These are phyloP conservation scores for Sporothrix dimorphospora DNA, from an alignment of 2,329 filamentous ascomycete species.

Conservation along the genomic window DNA sequence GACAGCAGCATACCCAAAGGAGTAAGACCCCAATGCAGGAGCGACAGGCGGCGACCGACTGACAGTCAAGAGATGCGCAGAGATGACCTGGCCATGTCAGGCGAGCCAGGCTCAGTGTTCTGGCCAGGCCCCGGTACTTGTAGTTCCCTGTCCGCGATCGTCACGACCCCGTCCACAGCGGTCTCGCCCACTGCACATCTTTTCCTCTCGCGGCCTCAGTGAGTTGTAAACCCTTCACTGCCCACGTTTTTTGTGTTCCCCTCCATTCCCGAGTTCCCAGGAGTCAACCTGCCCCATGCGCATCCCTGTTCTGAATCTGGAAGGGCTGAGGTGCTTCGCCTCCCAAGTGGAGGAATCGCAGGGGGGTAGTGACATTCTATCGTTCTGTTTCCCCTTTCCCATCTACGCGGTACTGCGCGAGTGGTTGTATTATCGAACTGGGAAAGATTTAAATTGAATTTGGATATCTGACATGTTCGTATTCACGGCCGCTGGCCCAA, in stretches of 20 bases:
- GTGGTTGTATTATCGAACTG: background rate
- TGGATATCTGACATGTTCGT: background rate
- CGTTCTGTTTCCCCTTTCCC: background rate
- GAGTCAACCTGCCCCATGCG: background rate
- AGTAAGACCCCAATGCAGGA: slow-evolving; percentile 11
- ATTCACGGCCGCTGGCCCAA: background rate
- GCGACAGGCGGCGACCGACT: background rate
- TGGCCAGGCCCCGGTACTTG: background rate
- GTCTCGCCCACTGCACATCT: slow-evolving; percentile 13
- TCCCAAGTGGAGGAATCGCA: background rate
- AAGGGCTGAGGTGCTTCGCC: background rate
- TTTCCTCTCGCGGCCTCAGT: background rate
- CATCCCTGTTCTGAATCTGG: background rate
- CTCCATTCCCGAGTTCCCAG: background rate
- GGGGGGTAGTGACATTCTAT: background rate
- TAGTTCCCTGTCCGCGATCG: background rate
- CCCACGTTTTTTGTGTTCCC: slow-evolving; percentile 10
- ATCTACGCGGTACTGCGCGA: background rate
- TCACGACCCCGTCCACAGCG: background rate
- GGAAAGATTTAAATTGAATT: background rate
- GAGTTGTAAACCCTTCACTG: background rate
- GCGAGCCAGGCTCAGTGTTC: background rate
- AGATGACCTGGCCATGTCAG: background rate
- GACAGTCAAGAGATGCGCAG: background rate
- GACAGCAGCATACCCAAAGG: background rate